A percentile compares a stretch with the other conserved stretches of the same genome.
These are phyloP conservation scores for Backusella sp. DNA, from an alignment of 192 early-diverging fungal genomes.

Conservation along the genomic window DNA sequence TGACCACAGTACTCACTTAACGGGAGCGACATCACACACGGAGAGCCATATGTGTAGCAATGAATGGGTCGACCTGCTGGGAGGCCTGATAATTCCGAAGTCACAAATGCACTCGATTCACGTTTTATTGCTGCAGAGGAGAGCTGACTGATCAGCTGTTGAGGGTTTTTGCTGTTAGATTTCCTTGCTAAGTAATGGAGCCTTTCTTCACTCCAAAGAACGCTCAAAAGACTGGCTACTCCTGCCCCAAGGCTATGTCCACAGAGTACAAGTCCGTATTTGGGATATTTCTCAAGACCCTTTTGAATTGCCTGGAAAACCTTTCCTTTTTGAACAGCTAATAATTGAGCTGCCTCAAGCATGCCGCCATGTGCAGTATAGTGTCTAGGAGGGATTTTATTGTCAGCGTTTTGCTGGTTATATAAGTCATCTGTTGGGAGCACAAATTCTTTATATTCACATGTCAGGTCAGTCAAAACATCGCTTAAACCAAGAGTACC, in stretches of 20 bases:
- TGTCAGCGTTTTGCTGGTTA: constrained; percentile 17
- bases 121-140: constrained; percentile 24
- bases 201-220: constrained; percentile 71
- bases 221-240: constrained; percentile 72
- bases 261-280: constrained; percentile 81
- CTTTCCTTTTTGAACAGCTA: constrained; percentile 64
- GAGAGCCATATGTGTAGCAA: constrained; percentile 84
- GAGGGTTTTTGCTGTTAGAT: background rate
- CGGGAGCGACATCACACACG: constrained; percentile 67
- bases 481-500: constrained; percentile 88
- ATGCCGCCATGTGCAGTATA: constrained; percentile 83
- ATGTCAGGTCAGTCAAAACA: constrained; percentile 84
- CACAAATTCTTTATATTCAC: constrained; percentile 62
- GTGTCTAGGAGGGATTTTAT: constrained; percentile 21
- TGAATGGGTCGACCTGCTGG: constrained; percentile 75
- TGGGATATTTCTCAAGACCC: constrained; percentile 68
- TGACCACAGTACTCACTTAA: constrained; percentile 66
- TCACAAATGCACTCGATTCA: constrained; percentile 59
- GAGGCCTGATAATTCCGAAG: constrained; percentile 58
- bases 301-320: constrained; percentile 71
- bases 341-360: constrained; percentile 72
- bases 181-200: background rate
- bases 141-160: constrained; percentile 1
- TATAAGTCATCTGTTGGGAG: constrained; percentile 36
- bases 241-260: constrained; percentile 91